These are phyloP conservation scores for Pythium aquatile DNA, from an alignment of 352 stramenopile genomes.

Conservation along the genomic window DNA sequence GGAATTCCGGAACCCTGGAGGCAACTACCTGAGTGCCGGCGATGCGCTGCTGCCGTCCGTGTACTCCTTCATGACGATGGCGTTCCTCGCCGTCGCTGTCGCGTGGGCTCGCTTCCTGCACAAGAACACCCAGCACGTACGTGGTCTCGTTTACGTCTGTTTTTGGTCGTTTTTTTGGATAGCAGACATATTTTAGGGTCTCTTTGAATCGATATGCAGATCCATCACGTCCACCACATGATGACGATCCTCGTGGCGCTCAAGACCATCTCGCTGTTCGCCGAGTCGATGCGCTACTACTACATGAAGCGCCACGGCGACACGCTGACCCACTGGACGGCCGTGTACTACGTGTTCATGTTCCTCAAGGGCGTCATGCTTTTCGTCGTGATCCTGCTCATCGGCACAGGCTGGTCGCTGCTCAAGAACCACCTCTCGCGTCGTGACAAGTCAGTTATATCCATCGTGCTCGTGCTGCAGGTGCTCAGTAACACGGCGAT, in stretches of 20 bases:
- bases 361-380: slow-evolving; percentile 96
- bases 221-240: slow-evolving; percentile 95
- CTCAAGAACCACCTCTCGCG: slow-evolving; percentile 95
- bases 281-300: slow-evolving; percentile 94
- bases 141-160: slow-evolving; percentile 33
- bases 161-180: background rate
- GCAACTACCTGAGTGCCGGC: slow-evolving; percentile 85
- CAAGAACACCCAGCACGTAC: slow-evolving; percentile 56
- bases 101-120: slow-evolving; percentile 73
- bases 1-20: slow-evolving; percentile 74
- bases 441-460: slow-evolving; percentile 94
- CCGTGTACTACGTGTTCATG: slow-evolving; percentile 94
- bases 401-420: slow-evolving; percentile 96
- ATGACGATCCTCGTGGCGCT: slow-evolving; percentile 93
- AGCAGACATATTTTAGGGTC: too few species aligned
- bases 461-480: slow-evolving; percentile 91
- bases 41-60: slow-evolving; percentile 83
- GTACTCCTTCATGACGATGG: slow-evolving; percentile 75
- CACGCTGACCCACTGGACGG: slow-evolving; percentile 89
- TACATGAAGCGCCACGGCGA: slow-evolving; percentile 95
- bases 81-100: slow-evolving; percentile 55
- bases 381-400: slow-evolving; percentile 97
- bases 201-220: slow-evolving; percentile 25
- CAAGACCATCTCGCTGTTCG: slow-evolving; percentile 93
- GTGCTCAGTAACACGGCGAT: slow-evolving; percentile 95